These are phyloP conservation scores for Nidula niveotomentosa DNA, from an alignment of 1,284 basidiomycete genomes.

Conservation along the genomic window DNA sequence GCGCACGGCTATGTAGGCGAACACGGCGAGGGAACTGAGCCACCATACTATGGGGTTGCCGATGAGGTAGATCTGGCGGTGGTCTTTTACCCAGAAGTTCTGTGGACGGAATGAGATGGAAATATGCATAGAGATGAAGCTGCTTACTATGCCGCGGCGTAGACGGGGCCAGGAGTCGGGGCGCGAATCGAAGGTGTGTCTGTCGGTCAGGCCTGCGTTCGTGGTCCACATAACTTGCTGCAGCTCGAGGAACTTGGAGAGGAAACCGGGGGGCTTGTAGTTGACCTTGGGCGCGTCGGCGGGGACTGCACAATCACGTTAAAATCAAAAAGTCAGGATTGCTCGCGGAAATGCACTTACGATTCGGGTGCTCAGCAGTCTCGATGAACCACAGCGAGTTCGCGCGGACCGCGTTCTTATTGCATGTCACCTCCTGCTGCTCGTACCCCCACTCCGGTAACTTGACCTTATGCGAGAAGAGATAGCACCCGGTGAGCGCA, in stretches of 20 bases:
- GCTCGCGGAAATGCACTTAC: constrained; percentile 46
- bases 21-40: constrained; percentile 72
- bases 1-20: constrained; percentile 67
- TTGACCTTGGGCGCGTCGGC: constrained; percentile 80
- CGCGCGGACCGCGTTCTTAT: constrained; percentile 89
- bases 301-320: constrained; percentile 50
- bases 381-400: constrained; percentile 98
- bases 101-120: constrained; percentile 20
- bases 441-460: constrained; percentile 98
- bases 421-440: constrained; percentile 98
- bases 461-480: constrained; percentile 98
- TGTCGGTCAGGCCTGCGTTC: constrained; percentile 92
- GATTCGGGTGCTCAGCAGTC: constrained; percentile 74
- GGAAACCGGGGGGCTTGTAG: constrained; percentile 84
- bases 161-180: constrained; percentile 90
- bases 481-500: constrained; percentile 88
- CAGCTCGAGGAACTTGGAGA: constrained; percentile 89
- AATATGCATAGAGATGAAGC: too few species aligned
- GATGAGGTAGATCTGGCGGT: constrained; percentile 92
- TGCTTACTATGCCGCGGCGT: constrained; percentile 85
- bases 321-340: not conserved
- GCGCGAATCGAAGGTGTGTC: constrained; percentile 93
- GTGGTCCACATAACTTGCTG: constrained; percentile 99
- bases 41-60: constrained; percentile 97
- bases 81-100: constrained; percentile 99